These are phyloP conservation scores for Pleurotus tuoliensis DNA, from an alignment of 768 basidiomycete genomes.

Conservation along the genomic window DNA sequence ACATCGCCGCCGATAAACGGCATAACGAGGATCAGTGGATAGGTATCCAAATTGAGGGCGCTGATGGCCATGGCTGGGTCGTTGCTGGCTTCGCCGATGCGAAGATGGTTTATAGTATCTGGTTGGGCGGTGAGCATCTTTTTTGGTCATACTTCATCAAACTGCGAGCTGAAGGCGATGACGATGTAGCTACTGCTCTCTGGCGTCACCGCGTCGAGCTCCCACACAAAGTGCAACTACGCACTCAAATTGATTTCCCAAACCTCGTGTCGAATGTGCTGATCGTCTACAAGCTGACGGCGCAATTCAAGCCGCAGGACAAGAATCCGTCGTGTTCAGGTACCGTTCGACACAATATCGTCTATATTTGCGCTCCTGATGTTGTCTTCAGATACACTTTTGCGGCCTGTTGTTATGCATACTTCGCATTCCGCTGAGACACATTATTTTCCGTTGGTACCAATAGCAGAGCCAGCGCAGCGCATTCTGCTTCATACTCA, in stretches of 20 bases:
- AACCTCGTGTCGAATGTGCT: conserved; percentile 56
- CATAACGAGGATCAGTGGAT: conserved; percentile 32
- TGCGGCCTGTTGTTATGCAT: conserved; percentile 68
- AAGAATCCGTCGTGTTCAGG: conserved; percentile 31
- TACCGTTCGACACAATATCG: conserved; percentile 12
- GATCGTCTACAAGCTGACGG: conserved; percentile 56
- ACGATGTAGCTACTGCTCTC: no score
- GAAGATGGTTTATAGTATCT: no score
- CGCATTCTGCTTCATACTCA: conserved; percentile 66
- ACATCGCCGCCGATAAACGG: conserved; percentile 22
- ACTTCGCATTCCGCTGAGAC: conserved; percentile 56
- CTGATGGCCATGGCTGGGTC: conserved; percentile 59
- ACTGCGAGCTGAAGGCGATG: no score
- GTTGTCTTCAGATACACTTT: conserved; percentile 37
- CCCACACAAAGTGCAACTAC: conserved; percentile 29
- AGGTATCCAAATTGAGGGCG: conserved; percentile 47
- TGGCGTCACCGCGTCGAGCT: no score
- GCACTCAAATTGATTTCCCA: conserved; percentile 47
- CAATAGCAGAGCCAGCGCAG: conserved; percentile 22
- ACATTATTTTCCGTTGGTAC: conserved; percentile 58
- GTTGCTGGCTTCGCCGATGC: conserved; percentile 44
- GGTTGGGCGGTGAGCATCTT: no score
- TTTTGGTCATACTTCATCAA: no score
- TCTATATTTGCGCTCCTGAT: conserved; percentile 7
- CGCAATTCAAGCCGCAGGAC: conserved; percentile 21